phyloP scores from a whole-genome alignment of 306 rosid species.

The Rosa persica region DNA sequence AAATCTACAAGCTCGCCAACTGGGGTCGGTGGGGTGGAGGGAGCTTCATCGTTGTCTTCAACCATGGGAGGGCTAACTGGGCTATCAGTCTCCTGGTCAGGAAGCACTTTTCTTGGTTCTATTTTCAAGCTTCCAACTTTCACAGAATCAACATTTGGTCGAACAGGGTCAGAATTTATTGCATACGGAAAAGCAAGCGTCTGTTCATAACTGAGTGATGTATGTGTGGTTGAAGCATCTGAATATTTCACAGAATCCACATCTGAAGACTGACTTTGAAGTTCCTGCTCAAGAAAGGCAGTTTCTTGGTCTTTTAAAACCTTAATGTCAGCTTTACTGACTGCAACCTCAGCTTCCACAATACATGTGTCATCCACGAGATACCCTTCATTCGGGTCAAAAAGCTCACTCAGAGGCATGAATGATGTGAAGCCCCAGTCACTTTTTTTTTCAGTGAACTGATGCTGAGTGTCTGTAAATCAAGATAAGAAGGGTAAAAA shows the following conservation, averaged over 20 bases:
- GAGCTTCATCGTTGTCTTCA: background rate
- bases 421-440: conserved; percentile 25
- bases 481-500: background rate
- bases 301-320: background rate
- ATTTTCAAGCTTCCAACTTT: background rate
- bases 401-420: conserved; percentile 22
- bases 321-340: conserved; percentile 17
- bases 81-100: conserved; percentile 6
- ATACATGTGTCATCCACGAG: conserved; percentile 14
- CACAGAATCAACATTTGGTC: background rate
- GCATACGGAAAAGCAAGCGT: background rate
- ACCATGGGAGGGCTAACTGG: background rate
- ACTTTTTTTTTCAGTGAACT: conserved; percentile 7
- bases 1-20: conserved; percentile 3
- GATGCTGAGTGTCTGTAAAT: conserved; percentile 18
- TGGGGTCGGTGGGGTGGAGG: background rate
- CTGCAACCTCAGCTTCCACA: conserved; percentile 22
- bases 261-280: background rate
- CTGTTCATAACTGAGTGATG: conserved; percentile 2
- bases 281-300: background rate
- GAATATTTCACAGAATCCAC: background rate
- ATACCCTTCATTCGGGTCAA: background rate
- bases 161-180: background rate
- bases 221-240: background rate
- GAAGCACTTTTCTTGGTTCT: background rate